These are phyloP conservation scores for Bidens hawaiensis DNA, from an alignment of 140 eudicot species.

Conservation along the genomic window DNA sequence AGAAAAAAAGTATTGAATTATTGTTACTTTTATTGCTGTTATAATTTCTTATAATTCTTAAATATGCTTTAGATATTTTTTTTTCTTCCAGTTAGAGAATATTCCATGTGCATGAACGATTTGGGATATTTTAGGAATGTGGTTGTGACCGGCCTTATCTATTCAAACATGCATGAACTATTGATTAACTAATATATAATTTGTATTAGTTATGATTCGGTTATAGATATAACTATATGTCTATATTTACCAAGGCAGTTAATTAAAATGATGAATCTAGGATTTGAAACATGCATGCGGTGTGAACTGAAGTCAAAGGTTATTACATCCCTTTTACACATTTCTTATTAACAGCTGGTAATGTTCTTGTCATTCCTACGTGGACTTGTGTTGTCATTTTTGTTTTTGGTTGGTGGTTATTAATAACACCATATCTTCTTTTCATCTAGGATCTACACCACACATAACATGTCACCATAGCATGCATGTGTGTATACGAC, in stretches of 20 bases:
- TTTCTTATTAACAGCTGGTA: constrained; percentile 8
- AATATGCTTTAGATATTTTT: constrained; percentile 17
- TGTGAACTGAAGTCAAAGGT: background rate
- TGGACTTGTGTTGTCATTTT: constrained; percentile 30
- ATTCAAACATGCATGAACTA: constrained; percentile 14
- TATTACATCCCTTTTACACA: constrained; percentile 1
- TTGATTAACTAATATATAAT: background rate
- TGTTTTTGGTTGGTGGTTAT: constrained; percentile 31
- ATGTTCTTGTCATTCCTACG: constrained; percentile 35
- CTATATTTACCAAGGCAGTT: background rate
- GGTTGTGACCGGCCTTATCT: constrained; percentile 19
- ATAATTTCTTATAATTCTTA: background rate
- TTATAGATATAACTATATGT: background rate
- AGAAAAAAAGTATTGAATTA: background rate
- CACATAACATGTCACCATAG: constrained; percentile 3
- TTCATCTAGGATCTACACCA: constrained; percentile 13
- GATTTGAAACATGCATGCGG: background rate
- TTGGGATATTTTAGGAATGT: constrained; percentile 19
- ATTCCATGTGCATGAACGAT: constrained; percentile 17
- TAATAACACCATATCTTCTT: constrained; percentile 25
- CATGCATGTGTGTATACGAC: too few relatives aligned
- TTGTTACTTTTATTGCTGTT: background rate
- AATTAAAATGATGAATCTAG: background rate
- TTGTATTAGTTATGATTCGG: constrained; percentile 1
- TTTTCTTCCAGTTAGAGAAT: constrained; percentile 10